Percentiles rank a stretch among this genome's conserved stretches.
These are phyloP conservation scores for Macroventuria anomochaeta DNA, from an alignment of 2,329 filamentous ascomycete species.

Conservation along the genomic window DNA sequence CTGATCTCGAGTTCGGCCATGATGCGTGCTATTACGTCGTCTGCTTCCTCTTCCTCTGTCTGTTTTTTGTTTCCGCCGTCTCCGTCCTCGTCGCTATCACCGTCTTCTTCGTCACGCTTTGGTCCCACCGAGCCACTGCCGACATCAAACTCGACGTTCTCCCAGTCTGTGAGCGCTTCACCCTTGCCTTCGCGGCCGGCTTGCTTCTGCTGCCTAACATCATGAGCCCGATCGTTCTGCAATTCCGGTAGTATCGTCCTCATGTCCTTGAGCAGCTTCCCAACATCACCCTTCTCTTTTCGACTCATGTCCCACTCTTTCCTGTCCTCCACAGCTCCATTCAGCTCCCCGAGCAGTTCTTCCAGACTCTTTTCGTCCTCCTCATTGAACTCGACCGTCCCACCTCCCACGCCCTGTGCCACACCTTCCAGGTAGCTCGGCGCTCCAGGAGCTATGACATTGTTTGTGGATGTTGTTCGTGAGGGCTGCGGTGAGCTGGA, in stretches of 20 bases:
- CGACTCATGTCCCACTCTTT: slow-evolving; percentile 51
- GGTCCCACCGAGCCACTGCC: slow-evolving; percentile 29
- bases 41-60: slow-evolving; percentile 50
- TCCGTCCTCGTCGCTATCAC: slow-evolving; percentile 26
- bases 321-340: slow-evolving; percentile 31
- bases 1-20: slow-evolving; percentile 56
- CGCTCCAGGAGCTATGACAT: slow-evolving; percentile 39
- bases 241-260: slow-evolving; percentile 48
- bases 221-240: slow-evolving; percentile 23
- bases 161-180: slow-evolving; percentile 39
- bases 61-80: slow-evolving; percentile 29
- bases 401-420: slow-evolving; percentile 37
- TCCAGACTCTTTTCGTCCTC: slow-evolving; percentile 57
- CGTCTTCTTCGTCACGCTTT: slow-evolving; percentile 25
- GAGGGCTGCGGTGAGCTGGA: slow-evolving; percentile 36
- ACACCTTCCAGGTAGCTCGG: slow-evolving; percentile 43
- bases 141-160: slow-evolving; percentile 42
- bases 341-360: slow-evolving; percentile 53
- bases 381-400: slow-evolving; percentile 37
- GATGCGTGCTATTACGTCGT: slow-evolving; percentile 55
- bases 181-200: slow-evolving; percentile 4
- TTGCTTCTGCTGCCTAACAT: not conserved
- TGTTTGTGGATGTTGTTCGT: slow-evolving; percentile 27
- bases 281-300: slow-evolving; percentile 52
- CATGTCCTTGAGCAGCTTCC: slow-evolving; percentile 51